Percentiles rank a stretch among this genome's conserved stretches.
Evolutionary conservation across 2,329 filamentous ascomycete species (phyloP).

Genomic region (Diaporthe ilicicola): DNA sequence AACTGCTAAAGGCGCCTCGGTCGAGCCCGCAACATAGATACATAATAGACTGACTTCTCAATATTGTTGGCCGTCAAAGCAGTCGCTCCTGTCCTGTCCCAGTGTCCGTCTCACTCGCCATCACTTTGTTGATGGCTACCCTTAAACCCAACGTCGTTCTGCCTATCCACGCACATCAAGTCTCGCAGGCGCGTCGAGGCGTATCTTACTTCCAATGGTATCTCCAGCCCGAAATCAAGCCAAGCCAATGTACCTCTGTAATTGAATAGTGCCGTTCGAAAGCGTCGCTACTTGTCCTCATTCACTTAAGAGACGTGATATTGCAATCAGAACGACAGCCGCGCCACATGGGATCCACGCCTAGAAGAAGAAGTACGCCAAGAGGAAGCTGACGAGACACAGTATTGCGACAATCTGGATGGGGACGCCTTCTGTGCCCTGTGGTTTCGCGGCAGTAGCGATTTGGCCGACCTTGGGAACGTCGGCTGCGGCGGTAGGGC

Average conservation of each 20-base stretch:
- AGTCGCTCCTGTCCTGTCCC: neutral
- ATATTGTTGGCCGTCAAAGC: neutral
- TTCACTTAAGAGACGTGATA: neutral
- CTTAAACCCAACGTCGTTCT: neutral
- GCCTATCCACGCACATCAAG: neutral
- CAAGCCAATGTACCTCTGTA: neutral
- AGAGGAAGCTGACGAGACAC: constrained; percentile 88
- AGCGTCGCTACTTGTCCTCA: neutral
- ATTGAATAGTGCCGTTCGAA: neutral
- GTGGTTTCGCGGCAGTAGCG: constrained; percentile 56
- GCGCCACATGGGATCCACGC: neutral
- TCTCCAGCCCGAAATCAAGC: constrained; percentile 15
- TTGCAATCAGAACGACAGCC: neutral
- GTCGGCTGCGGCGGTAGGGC: constrained; percentile 48
- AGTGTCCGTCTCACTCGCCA: neutral
- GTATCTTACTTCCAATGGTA: constrained; percentile 21
- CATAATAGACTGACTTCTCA: constrained; percentile 8
- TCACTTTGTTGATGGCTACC: neutral
- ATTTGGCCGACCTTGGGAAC: constrained; percentile 50
- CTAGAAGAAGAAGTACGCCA: constrained; percentile 97
- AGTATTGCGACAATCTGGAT: constrained; percentile 85
- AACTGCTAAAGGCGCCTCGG: neutral
- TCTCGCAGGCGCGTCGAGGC: neutral
- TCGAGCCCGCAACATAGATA: constrained; percentile 16
- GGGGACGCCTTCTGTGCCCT: constrained; percentile 79